A percentile compares a stretch with the other conserved stretches of the same genome.
phyloP scores from a whole-genome alignment of 257 asterid species.

The Plantago ovata region DNA sequence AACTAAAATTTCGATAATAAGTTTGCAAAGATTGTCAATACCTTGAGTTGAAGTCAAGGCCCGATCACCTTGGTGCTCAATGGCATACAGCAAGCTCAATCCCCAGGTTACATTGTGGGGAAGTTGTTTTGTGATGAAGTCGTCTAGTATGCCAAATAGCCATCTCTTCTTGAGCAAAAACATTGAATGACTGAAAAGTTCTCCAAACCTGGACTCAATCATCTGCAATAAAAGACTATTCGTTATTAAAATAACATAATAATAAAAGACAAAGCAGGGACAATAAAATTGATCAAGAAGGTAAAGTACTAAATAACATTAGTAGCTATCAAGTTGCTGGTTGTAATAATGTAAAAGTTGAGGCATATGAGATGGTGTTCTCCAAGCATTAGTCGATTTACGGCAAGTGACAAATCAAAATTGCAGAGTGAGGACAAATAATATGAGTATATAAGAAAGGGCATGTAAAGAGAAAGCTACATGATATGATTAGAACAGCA shows the following conservation, averaged over 20 bases:
- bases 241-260: neutral
- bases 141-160: slow-evolving; percentile 87
- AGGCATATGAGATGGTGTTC: slow-evolving; percentile 8
- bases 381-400: neutral
- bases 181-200: slow-evolving; percentile 73
- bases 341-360: neutral
- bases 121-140: slow-evolving; percentile 94
- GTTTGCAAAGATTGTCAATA: slow-evolving; percentile 23
- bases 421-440: slow-evolving; percentile 2
- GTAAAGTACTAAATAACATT: too few relatives aligned
- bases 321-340: too few relatives aligned
- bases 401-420: neutral
- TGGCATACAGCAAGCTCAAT: slow-evolving; percentile 89
- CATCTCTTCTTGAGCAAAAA: slow-evolving; percentile 88
- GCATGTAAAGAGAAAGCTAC: slow-evolving; percentile 1
- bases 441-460: neutral
- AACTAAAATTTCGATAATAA: neutral
- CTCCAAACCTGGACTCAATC: slow-evolving; percentile 78
- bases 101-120: slow-evolving; percentile 99
- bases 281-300: neutral
- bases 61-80: slow-evolving; percentile 94
- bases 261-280: slow-evolving; percentile 12
- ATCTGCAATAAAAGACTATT: slow-evolving; percentile 49
- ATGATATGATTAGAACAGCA: slow-evolving; percentile 10
- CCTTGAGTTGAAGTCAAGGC: slow-evolving; percentile 98